Evolutionary conservation across 2,329 filamentous ascomycete genomes (phyloP).

Genomic region (Paracamarosporium sp.): DNA sequence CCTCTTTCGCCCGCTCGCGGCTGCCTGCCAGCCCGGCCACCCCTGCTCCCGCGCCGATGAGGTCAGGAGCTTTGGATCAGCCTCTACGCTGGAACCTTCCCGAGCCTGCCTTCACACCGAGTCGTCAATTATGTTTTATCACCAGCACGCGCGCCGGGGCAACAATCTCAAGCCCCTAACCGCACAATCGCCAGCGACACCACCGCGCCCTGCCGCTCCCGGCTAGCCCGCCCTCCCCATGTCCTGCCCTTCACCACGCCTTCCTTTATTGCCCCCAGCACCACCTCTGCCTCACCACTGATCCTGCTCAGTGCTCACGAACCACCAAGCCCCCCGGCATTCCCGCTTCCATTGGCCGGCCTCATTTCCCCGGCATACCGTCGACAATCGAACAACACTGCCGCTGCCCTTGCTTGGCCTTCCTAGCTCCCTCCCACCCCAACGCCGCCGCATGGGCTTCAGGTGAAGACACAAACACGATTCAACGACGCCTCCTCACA

Average conservation of each 20-base stretch:
- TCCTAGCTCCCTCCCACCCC: constrained; percentile 13
- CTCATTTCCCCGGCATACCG: constrained; percentile 37
- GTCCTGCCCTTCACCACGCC: constrained; percentile 10
- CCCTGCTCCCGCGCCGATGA: constrained; percentile 40
- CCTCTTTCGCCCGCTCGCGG: constrained; percentile 21
- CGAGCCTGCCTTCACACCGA: constrained; percentile 41
- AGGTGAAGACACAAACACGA: constrained; percentile 21
- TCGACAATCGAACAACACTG: constrained; percentile 26
- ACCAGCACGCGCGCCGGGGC: constrained; percentile 36
- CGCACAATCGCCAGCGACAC: constrained; percentile 7
- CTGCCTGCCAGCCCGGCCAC: constrained; percentile 18
- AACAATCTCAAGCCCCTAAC: constrained; percentile 23
- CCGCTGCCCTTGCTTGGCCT: constrained; percentile 42
- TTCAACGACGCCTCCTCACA: constrained; percentile 1
- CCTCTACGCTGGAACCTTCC: constrained; percentile 48
- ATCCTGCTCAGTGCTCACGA: neutral
- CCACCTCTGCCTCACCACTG: constrained; percentile 7
- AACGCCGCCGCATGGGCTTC: constrained; percentile 21
- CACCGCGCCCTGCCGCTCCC: constrained; percentile 4
- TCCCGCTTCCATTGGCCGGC: constrained; percentile 37
- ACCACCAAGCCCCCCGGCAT: constrained; percentile 25
- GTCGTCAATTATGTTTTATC: constrained; percentile 50
- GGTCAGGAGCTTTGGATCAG: constrained; percentile 49
- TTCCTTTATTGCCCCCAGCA: constrained; percentile 23
- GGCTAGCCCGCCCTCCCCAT: constrained; percentile 7